Base-by-base conservation (phyloP, 75 land plant genomes). In the Ceratopteris richardii region DNA sequence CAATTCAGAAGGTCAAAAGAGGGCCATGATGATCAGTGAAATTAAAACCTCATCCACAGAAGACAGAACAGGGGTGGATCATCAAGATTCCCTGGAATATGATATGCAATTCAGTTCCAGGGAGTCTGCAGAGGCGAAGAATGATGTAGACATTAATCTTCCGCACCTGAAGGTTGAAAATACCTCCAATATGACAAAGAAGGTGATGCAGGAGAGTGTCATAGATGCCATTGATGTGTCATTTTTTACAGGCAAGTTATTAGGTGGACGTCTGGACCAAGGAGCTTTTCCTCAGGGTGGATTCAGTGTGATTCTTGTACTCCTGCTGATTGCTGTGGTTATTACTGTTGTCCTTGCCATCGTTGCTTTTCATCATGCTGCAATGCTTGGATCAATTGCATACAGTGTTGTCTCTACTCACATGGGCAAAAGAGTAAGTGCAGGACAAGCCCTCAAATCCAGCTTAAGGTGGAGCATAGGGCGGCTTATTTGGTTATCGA, bases 331-430 rank as follows among this genome's bases (percentile, higher is more conserved):
- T 19, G 56, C 56, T 27, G 71, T 57, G 24, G 64, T 42, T 19
- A 25, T 71, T 50, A 41, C 62, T n/a, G 58, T 62, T 0, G 51
- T 71, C 26, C 71, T 69, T 16, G 74, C 55, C 14, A 56, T 67
- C 13, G 24, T 59, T 24, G 62, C 47, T n/a, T 52, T 71, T 44
- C 71, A 67, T 6, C 64, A 71, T 71, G 73, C 71, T 26, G 73
- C 51, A 20, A 74, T 75, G 25, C 48, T 74, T 27, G 88, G 89
- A 9, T 59, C 83, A 54, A 81, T 88, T 16, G 87, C 83, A 33
- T 61, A 71, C 56, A 33, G 68, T 24, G 76, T 77, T 16, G 62
- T 69, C 9, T 73, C 75, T 60, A 64, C 73, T 57, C 51, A 71
- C 39, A 30, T 78, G 33, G 72, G 74, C 24, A 77, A 65, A 61